phyloP scores from a whole-genome alignment of 2,329 filamentous ascomycete genomes.

The Chalaropsis ovoidea region DNA sequence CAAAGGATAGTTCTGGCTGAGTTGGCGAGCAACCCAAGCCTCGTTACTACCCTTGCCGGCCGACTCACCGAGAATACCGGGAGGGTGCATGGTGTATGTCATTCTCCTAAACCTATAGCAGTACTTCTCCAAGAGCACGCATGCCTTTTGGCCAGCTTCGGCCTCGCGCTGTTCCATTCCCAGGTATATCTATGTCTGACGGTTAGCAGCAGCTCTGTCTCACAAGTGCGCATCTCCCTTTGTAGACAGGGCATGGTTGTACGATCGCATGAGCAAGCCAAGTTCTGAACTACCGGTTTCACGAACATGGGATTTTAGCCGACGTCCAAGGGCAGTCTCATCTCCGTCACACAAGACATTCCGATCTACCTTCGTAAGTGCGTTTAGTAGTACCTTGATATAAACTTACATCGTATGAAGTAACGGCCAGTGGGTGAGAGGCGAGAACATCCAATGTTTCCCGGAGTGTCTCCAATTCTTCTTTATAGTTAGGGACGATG shows the following conservation, averaged over 20 bases:
- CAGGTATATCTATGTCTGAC: slow-evolving; percentile 49
- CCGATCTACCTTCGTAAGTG: not conserved
- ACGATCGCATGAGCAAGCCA: not conserved
- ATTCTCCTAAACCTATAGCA: slow-evolving; percentile 56
- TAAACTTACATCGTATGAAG: slow-evolving; percentile 57
- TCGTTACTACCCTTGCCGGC: slow-evolving; percentile 68
- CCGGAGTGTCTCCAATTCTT: slow-evolving; percentile 56
- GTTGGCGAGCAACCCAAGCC: slow-evolving; percentile 57
- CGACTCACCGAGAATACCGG: slow-evolving; percentile 55
- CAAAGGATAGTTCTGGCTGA: slow-evolving; percentile 49
- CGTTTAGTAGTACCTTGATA: not conserved
- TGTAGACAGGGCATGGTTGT: not conserved
- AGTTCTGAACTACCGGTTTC: not conserved
- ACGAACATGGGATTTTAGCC: not conserved
- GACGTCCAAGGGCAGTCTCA: too few species aligned
- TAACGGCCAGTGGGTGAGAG: slow-evolving; percentile 52
- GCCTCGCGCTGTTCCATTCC: slow-evolving; percentile 62
- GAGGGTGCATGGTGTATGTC: slow-evolving; percentile 57
- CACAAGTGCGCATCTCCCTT: not conserved
- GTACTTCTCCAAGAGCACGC: slow-evolving; percentile 52
- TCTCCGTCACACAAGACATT: too few species aligned
- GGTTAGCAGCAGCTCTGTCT: not conserved
- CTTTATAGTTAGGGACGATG: slow-evolving; percentile 64
- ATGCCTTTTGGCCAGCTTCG: slow-evolving; percentile 51
- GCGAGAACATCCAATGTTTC: slow-evolving; percentile 61